Evolutionary conservation across 495 filamentous ascomycete species (phyloP).

Genomic region (Daldinia decipiens): DNA sequence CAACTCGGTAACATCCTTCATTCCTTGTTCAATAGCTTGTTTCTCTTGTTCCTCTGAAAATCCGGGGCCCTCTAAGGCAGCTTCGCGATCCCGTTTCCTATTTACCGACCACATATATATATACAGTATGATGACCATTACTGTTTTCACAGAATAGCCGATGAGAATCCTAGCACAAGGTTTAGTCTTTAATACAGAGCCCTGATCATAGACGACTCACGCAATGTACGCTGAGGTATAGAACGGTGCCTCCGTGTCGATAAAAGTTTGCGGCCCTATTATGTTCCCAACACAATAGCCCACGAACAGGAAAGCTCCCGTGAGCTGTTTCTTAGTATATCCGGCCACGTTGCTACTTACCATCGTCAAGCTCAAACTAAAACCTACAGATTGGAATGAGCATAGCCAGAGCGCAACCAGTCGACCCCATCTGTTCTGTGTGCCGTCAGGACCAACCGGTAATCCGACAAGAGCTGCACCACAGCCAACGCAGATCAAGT

Average conservation of each 20-base stretch:
- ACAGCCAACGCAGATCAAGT: constrained; percentile 54
- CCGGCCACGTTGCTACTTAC: constrained; percentile 63
- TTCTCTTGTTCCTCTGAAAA: constrained; percentile 52
- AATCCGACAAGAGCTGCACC: constrained; percentile 50
- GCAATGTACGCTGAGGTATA: constrained; percentile 67
- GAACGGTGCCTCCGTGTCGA: constrained; percentile 60
- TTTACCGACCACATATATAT: constrained; percentile 65
- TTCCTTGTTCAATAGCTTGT: constrained; percentile 64
- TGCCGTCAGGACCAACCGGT: constrained; percentile 47
- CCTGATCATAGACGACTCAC: constrained; percentile 28
- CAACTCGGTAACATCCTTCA: constrained; percentile 67
- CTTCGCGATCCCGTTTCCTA: constrained; percentile 61
- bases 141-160: constrained; percentile 63
- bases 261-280: constrained; percentile 65
- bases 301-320: constrained; percentile 61
- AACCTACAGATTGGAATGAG: constrained; percentile 55
- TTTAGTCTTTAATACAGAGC: constrained; percentile 4
- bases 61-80: constrained; percentile 41
- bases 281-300: constrained; percentile 69
- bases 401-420: constrained; percentile 60
- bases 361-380: constrained; percentile 55
- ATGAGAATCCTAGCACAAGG: constrained; percentile 54
- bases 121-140: constrained; percentile 59
- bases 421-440: constrained; percentile 62
- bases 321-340: constrained; percentile 67